phyloP scores from a whole-genome alignment of 148 eudicot genomes.

The Gaultheria prostrata region DNA sequence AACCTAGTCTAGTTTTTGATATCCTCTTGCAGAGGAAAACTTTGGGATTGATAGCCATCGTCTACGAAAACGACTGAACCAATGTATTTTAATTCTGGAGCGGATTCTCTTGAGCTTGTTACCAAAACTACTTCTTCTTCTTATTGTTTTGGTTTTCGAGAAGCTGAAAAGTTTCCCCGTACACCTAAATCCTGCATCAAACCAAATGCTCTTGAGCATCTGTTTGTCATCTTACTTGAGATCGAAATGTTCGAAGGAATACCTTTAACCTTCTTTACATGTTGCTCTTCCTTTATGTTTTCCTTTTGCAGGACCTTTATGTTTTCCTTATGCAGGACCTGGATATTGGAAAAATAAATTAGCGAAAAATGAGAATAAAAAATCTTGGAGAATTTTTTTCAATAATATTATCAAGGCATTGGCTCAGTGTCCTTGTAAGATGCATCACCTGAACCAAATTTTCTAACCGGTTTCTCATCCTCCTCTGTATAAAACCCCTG shows the following conservation, averaged over 20 bases:
- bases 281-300: conserved; percentile 38
- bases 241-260: conserved; percentile 7
- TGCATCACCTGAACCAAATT: conserved; percentile 65
- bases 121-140: conserved; percentile 33
- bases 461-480: conserved; percentile 65
- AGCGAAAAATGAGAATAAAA: neutral
- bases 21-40: conserved; percentile 44
- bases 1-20: conserved; percentile 45
- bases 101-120: conserved; percentile 62
- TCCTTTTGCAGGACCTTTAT: conserved; percentile 49
- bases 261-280: conserved; percentile 44
- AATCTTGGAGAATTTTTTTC: neutral
- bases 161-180: conserved; percentile 35
- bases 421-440: neutral
- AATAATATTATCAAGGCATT: neutral
- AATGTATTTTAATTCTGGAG: conserved; percentile 54
- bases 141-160: conserved; percentile 36
- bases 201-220: too few species aligned
- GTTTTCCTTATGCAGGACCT: conserved; percentile 50
- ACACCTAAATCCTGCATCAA: conserved; percentile 51
- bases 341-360: conserved; percentile 15
- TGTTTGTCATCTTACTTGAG: neutral
- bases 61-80: conserved; percentile 42
- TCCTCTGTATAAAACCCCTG: conserved; percentile 69
- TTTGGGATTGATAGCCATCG: conserved; percentile 49